Base-by-base conservation (phyloP, 148 eudicot species). In the Vaccinium vitisidaea region DNA sequence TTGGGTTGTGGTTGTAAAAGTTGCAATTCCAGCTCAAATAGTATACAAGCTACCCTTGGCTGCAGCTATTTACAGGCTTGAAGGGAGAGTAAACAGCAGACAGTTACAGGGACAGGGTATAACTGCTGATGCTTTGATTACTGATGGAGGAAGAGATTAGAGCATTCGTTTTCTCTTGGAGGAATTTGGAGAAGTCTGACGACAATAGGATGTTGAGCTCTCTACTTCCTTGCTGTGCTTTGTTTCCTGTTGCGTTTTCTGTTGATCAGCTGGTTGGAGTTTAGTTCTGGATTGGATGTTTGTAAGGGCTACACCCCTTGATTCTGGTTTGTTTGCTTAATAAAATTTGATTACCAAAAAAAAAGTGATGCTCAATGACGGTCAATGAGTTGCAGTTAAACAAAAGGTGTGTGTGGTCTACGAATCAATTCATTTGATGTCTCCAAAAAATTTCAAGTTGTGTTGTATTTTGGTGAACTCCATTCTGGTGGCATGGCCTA, bases 61-160 rank as follows among this genome's bases (percentile, higher is more conserved):
- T n/a, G 70, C 70, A 63, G 70, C 70, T n/a, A 63, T 63, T 58
- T 58, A 58, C n/a, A 16, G 63, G 63, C 63, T 58, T 58, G n/a
- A 18, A 58, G 63, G n/a, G 63, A 58, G 63, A 58, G n/a, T 21
- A 58, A 58, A 18, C 19, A 58, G 21, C 63, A 58, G n/a, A 58
- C 59, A 55, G 59, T 55, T 56, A 5, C 63, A 58, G 63, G 19
- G 63, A 5, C 18, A 18, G 63, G 63, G n/a, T 6, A 58, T 58
- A 5, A 58, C 8, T 55, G 59, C 19, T 55, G 59, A 55, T 55
- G 46, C 46, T 43, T 43, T 43, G 46, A 43, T 54, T 54, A 58
- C 63, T 58, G 63, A 58, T 58, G n/a, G 23, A 21, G 25, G 16
- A 55, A 15, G 59, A 55, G 10, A 21, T 59, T 59, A 59, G 25